Conservation (phyloP, 2,329 filamentous ascomycete species). For the Aaosphaeria arxii region DNA sequence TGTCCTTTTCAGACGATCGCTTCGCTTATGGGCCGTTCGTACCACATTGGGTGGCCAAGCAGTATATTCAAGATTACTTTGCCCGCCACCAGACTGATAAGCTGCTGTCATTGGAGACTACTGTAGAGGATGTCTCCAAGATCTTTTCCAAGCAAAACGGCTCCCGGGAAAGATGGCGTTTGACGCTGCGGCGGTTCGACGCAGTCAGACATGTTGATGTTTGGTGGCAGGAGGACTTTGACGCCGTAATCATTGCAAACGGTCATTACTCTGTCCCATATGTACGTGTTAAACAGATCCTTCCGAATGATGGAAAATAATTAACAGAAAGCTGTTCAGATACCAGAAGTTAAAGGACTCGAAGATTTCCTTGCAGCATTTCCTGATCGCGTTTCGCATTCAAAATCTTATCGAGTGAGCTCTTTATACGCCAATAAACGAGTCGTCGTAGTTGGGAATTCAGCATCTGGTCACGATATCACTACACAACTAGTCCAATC, state of each 20-base stretch:
- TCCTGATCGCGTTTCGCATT: slow-evolving; percentile 43
- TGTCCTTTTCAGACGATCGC: slow-evolving; percentile 53
- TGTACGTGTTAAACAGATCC: background rate
- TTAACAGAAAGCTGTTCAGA: background rate
- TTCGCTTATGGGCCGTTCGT: slow-evolving; percentile 58
- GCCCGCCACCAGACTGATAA: slow-evolving; percentile 48
- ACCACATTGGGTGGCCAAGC: slow-evolving; percentile 52
- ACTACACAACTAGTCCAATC: slow-evolving; percentile 18
- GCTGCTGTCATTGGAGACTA: slow-evolving; percentile 50
- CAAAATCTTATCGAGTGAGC: slow-evolving; percentile 32
- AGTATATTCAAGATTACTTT: slow-evolving; percentile 53
- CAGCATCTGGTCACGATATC: slow-evolving; percentile 31
- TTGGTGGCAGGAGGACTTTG: slow-evolving; percentile 56
- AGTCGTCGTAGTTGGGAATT: slow-evolving; percentile 28
- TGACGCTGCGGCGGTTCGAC: slow-evolving; percentile 50
- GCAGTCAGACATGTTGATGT: slow-evolving; percentile 43
- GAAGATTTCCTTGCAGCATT: slow-evolving; percentile 57
- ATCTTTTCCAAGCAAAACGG: slow-evolving; percentile 16
- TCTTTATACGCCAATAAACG: slow-evolving; percentile 9
- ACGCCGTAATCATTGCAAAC: slow-evolving; percentile 30
- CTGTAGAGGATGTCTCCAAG: slow-evolving; percentile 49
- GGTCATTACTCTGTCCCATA: slow-evolving; percentile 32
- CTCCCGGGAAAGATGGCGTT: slow-evolving; percentile 38
- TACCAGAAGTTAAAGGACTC: slow-evolving; percentile 46
- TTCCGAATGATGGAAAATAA: no score